phyloP scores from a whole-genome alignment of 1,284 basidiomycete genomes.

The Malassezia brasiliensis region DNA sequence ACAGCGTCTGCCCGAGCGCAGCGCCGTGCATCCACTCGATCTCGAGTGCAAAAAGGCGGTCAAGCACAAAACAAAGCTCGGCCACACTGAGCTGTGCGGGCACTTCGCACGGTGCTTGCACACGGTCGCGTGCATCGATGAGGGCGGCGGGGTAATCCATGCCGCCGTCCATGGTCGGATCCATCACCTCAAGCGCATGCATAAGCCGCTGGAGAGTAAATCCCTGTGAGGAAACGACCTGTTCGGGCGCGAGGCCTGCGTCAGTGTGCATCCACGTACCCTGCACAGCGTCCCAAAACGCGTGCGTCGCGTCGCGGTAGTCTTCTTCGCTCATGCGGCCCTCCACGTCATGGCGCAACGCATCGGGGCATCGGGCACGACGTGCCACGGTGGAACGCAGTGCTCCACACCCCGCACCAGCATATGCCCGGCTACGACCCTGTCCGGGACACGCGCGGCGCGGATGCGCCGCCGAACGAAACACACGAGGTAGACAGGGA shows the following conservation, averaged over 20 bases:
- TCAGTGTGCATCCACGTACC: neutral
- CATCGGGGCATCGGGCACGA: neutral
- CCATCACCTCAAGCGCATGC: conserved; percentile 18
- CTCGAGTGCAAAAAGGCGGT: conserved; percentile 14
- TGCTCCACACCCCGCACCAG: too few species aligned
- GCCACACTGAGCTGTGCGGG: neutral
- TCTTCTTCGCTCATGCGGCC: neutral
- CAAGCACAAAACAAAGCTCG: conserved; percentile 15
- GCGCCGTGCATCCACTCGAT: conserved; percentile 12
- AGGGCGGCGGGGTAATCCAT: conserved; percentile 7
- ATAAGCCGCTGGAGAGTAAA: conserved; percentile 10
- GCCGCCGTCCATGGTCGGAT: conserved; percentile 15
- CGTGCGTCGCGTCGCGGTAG: conserved; percentile 2
- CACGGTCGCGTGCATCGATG: neutral
- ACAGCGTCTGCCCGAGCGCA: conserved; percentile 12
- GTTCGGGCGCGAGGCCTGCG: neutral
- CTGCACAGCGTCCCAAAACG: conserved; percentile 6
- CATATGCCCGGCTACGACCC: conserved; percentile 4
- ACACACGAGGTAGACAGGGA: too few species aligned
- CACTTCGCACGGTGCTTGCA: neutral
- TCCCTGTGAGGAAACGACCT: neutral
- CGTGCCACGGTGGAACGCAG: neutral
- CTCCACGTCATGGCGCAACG: neutral
- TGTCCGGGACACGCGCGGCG: neutral
- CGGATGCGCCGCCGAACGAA: neutral